These are phyloP conservation scores for Bryoglossum gracile DNA, from an alignment of 495 filamentous ascomycete species.

Conservation along the genomic window DNA sequence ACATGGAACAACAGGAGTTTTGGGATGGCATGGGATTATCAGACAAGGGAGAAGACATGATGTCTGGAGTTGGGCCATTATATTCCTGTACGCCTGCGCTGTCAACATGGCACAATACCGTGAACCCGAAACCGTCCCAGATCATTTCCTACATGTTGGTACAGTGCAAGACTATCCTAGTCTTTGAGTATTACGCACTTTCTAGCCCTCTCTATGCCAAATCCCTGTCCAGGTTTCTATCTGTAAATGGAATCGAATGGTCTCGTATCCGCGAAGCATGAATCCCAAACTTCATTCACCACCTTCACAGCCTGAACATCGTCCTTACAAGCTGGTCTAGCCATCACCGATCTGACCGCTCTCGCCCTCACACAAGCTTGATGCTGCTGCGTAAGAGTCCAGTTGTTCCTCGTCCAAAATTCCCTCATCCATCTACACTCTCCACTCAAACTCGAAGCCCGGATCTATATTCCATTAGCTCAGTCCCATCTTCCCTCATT, in stretches of 20 bases:
- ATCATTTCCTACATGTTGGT: too few species aligned
- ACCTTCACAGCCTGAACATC: constrained; percentile 79
- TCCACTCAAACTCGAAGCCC: constrained; percentile 83
- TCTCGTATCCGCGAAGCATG: constrained; percentile 86
- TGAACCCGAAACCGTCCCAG: too few species aligned
- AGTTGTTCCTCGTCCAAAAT: constrained; percentile 74
- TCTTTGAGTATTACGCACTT: too few species aligned
- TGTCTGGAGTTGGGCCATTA: constrained; percentile 23
- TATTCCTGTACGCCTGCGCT: constrained; percentile 25
- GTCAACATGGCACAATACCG: constrained; percentile 11
- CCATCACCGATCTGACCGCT: constrained; percentile 67
- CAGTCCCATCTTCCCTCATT: neutral
- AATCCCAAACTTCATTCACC: constrained; percentile 96
- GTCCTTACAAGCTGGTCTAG: constrained; percentile 72
- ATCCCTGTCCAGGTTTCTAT: constrained; percentile 32
- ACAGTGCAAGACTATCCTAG: too few species aligned
- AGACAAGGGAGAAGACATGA: constrained; percentile 8
- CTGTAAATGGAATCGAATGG: constrained; percentile 96
- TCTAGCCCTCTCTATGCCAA: neutral
- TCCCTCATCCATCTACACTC: constrained; percentile 91
- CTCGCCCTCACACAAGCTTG: constrained; percentile 83
- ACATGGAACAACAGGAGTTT: constrained; percentile 17
- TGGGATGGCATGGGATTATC: constrained; percentile 5
- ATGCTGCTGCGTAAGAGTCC: constrained; percentile 82
- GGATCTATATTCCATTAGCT: constrained; percentile 54